These are phyloP conservation scores for Leccinum fuscescens DNA, from an alignment of 1,284 basidiomycete species.

Conservation along the genomic window DNA sequence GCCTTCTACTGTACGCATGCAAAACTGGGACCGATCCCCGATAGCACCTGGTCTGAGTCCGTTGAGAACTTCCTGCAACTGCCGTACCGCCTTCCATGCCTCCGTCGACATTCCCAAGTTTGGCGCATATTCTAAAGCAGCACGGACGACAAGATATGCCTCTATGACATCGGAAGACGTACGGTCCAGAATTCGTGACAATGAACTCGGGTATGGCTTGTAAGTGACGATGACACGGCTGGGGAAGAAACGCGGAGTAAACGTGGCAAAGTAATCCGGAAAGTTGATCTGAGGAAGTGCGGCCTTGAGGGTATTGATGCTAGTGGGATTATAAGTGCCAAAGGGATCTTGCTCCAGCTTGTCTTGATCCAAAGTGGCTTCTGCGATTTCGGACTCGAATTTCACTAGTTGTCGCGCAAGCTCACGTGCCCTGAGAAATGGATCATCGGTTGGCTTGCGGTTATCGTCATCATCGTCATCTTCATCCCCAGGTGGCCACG, in stretches of 20 bases:
- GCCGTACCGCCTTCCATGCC: conserved; percentile 71
- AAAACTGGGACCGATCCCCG: conserved; percentile 80
- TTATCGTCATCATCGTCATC: conserved; percentile 50
- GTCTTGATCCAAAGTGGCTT: conserved; percentile 80
- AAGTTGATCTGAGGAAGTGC: conserved; percentile 81
- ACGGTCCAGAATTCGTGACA: conserved; percentile 69
- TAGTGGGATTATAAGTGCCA: conserved; percentile 85
- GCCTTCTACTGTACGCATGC: conserved; percentile 60
- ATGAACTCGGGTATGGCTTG: conserved; percentile 72
- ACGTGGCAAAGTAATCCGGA: conserved; percentile 79
- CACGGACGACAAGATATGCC: conserved; percentile 80
- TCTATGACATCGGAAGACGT: conserved; percentile 76
- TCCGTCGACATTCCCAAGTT: conserved; percentile 73
- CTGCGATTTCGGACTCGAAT: conserved; percentile 82
- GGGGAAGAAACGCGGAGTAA: conserved; percentile 79
- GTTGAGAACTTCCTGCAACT: conserved; percentile 67
- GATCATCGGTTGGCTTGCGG: conserved; percentile 36
- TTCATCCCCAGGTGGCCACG: conserved; percentile 81
- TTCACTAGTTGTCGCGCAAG: conserved; percentile 75
- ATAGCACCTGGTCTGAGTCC: conserved; percentile 88
- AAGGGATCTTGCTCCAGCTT: conserved; percentile 75
- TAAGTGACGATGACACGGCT: conserved; percentile 78
- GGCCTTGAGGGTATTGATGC: conserved; percentile 67
- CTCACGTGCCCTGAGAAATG: conserved; percentile 49
- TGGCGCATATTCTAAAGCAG: conserved; percentile 63